Percentiles rank a stretch among this genome's conserved stretches.
Conservation (phyloP, 169 alveolate species). For the Cryptosporidium parvum region DNA sequence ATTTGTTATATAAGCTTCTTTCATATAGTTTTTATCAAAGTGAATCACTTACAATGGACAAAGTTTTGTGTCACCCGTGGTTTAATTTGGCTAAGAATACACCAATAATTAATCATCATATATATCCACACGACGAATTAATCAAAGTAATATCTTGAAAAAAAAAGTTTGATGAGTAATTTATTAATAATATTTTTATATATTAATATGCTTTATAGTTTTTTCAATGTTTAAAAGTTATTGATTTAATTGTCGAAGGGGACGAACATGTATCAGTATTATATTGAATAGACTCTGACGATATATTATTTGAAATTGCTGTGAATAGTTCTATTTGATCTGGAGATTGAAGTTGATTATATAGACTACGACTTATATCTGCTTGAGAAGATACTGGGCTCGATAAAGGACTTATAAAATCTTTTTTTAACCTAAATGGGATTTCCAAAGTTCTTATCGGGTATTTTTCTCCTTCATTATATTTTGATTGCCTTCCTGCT, state of each 20-base stretch:
- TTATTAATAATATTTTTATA: neutral
- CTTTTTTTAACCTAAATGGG: conserved; percentile 19
- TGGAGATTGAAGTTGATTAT: conserved; percentile 34
- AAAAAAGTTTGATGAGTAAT: neutral
- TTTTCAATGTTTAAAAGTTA: conserved; percentile 64
- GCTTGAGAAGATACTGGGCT: conserved; percentile 25
- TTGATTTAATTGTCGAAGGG: conserved; percentile 73
- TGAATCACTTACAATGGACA: conserved; percentile 22
- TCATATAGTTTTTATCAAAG: conserved; percentile 64
- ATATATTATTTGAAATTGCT: conserved; percentile 36
- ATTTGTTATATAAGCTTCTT: conserved; percentile 77
- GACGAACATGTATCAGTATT: conserved; percentile 52
- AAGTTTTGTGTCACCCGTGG: conserved; percentile 59
- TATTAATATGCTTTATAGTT: neutral
- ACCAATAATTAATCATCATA: conserved; percentile 28
- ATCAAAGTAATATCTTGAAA: neutral
- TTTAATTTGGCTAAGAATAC: conserved; percentile 32
- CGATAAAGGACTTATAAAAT: conserved; percentile 29
- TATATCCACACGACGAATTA: conserved; percentile 56
- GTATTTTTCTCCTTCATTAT: neutral
- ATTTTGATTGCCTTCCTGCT: neutral
- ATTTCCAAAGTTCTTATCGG: neutral
- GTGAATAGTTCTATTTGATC: conserved; percentile 24
- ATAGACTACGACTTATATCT: neutral
- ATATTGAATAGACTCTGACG: conserved; percentile 15